Evolutionary conservation across 2,329 filamentous ascomycete genomes (phyloP).

Genomic region (Pseudogymnoascus sp.): DNA sequence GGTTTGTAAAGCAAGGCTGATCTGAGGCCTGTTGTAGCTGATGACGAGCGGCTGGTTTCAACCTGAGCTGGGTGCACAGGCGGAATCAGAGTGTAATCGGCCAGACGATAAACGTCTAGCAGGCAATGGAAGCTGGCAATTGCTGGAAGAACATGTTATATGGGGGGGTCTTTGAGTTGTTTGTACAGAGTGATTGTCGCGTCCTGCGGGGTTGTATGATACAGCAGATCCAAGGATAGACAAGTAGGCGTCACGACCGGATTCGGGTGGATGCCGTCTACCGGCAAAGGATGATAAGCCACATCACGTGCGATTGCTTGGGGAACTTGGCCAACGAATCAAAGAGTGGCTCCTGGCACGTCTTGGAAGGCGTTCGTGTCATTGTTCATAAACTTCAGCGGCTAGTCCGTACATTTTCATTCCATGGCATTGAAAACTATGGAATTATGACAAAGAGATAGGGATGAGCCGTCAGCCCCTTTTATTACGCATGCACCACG

Average conservation of each 20-base stretch:
- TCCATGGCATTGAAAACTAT: not conserved
- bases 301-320: not conserved
- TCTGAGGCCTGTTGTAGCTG: conserved; percentile 30
- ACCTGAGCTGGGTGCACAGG: conserved; percentile 37
- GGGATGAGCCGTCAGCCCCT: not conserved
- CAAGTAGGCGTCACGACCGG: conserved; percentile 6
- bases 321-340: conserved; percentile 1
- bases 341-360: not conserved
- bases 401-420: not conserved
- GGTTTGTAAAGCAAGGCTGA: conserved; percentile 9
- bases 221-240: conserved; percentile 8
- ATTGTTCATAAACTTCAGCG: conserved; percentile 5
- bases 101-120: conserved; percentile 38
- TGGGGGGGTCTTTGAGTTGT: conserved; percentile 13
- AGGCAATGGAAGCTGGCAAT: conserved; percentile 19
- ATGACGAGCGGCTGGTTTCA: conserved; percentile 34
- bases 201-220: conserved; percentile 10
- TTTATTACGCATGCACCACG: not conserved
- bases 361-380: conserved; percentile 8
- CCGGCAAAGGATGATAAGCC: conserved; percentile 4
- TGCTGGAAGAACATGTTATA: conserved; percentile 16
- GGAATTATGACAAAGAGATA: conserved; percentile 3
- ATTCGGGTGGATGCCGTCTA: conserved; percentile 8
- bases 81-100: conserved; percentile 31
- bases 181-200: conserved; percentile 18